Percentiles rank a stretch among this genome's conserved stretches.
phyloP scores from a whole-genome alignment of 2,329 filamentous ascomycete genomes.

The Ceratocystis lukuohia region DNA sequence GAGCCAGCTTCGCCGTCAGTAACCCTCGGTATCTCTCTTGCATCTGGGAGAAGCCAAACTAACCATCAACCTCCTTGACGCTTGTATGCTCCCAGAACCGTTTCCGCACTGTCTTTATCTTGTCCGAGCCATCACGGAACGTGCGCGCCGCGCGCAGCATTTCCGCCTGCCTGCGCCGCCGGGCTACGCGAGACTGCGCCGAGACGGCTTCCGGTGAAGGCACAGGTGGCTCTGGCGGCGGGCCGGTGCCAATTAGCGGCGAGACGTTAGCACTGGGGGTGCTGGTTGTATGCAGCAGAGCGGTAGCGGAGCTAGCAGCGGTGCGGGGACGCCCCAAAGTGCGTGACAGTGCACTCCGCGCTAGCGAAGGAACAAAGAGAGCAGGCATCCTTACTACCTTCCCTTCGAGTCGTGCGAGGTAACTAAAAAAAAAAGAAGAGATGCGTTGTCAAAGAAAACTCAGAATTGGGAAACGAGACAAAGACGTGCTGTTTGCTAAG shows the following conservation, averaged over 20 bases:
- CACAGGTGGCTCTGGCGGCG: constrained; percentile 43
- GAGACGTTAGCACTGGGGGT: constrained; percentile 34
- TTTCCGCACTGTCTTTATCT: constrained; percentile 39
- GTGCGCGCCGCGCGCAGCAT: constrained; percentile 40
- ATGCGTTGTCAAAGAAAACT: too few relatives aligned
- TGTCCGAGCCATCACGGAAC: constrained; percentile 28
- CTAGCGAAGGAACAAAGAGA: neutral
- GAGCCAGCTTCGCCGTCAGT: too few relatives aligned
- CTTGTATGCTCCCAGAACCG: constrained; percentile 82
- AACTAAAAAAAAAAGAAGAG: neutral
- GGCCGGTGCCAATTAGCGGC: constrained; percentile 43
- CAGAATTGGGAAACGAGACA: neutral
- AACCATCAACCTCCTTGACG: constrained; percentile 55
- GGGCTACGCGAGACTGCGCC: constrained; percentile 32
- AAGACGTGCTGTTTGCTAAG: neutral
- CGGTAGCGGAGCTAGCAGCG: neutral
- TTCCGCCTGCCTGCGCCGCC: constrained; percentile 41
- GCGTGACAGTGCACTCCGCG: neutral
- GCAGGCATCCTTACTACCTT: neutral
- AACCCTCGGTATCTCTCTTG: too few relatives aligned
- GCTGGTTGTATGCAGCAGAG: constrained; percentile 24
- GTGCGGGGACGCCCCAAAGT: neutral
- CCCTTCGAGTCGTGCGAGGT: neutral
- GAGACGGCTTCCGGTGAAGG: constrained; percentile 29
- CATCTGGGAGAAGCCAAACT: constrained; percentile 16